Evolutionary conservation across 495 filamentous ascomycete species (phyloP).

Genomic region (Hypoxylon trugodes): DNA sequence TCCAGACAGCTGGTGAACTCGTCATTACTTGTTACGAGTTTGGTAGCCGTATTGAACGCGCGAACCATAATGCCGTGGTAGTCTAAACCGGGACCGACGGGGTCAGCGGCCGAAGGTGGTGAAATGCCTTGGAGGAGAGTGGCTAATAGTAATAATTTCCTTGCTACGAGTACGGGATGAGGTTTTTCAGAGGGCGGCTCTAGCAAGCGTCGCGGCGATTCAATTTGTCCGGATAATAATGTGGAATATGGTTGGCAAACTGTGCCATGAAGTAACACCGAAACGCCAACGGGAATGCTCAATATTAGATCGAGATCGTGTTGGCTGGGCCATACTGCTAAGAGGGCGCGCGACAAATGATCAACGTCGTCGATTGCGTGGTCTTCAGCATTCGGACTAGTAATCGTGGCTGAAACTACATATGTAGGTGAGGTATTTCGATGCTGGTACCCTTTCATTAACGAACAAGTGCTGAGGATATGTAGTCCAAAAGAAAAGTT

Average conservation of each 20-base stretch:
- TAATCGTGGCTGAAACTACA: too few species aligned
- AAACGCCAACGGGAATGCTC: slow-evolving; percentile 40
- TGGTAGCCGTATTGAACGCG: slow-evolving; percentile 49
- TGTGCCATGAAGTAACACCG: slow-evolving; percentile 38
- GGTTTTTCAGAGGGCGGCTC: slow-evolving; percentile 46
- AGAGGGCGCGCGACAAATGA: slow-evolving; percentile 37
- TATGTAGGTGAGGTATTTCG: slow-evolving; percentile 6
- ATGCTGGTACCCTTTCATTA: not conserved
- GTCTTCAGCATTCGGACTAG: not conserved
- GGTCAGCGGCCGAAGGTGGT: slow-evolving; percentile 21
- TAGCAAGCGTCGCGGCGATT: slow-evolving; percentile 45
- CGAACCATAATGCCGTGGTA: slow-evolving; percentile 48
- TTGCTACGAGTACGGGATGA: slow-evolving; percentile 58
- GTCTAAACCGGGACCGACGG: slow-evolving; percentile 17
- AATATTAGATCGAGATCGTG: slow-evolving; percentile 48
- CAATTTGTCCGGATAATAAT: slow-evolving; percentile 3
- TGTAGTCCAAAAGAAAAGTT: not conserved
- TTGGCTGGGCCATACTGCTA: slow-evolving; percentile 51
- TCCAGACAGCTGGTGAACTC: slow-evolving; percentile 56
- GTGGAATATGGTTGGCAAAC: slow-evolving; percentile 41
- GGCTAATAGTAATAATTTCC: slow-evolving; percentile 54
- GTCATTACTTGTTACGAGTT: slow-evolving; percentile 59
- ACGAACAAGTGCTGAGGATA: not conserved
- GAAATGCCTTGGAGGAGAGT: slow-evolving; percentile 53
- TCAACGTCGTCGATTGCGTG: slow-evolving; percentile 30